Conservation (phyloP, 495 filamentous ascomycete genomes). For the Podospora australis region DNA sequence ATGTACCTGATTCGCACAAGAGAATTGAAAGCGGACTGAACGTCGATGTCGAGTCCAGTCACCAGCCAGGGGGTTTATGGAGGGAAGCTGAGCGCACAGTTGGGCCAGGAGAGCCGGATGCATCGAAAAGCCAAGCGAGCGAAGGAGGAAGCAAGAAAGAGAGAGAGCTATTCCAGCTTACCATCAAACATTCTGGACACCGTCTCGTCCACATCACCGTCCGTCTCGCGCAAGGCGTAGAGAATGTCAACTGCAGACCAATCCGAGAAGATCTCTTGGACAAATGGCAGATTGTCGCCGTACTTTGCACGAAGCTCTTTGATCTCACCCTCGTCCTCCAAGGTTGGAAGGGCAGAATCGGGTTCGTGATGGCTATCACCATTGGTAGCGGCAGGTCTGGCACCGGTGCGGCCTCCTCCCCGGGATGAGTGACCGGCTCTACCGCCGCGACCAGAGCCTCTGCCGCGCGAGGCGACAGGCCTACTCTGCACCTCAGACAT, state of each 20-base stretch:
- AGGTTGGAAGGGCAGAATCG: conserved; percentile 39
- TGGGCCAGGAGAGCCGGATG: neutral
- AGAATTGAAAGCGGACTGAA: too few species aligned
- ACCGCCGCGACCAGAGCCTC: conserved; percentile 47
- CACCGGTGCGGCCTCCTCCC: conserved; percentile 57
- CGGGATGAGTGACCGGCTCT: conserved; percentile 73
- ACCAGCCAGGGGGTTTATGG: too few species aligned
- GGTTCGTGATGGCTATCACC: conserved; percentile 53
- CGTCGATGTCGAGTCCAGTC: too few species aligned
- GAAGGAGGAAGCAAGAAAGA: conserved; percentile 5
- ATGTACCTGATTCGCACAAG: neutral
- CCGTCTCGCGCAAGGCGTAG: conserved; percentile 83
- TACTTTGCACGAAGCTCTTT: conserved; percentile 88
- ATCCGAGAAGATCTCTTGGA: conserved; percentile 86
- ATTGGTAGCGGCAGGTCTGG: conserved; percentile 37
- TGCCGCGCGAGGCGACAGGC: conserved; percentile 50
- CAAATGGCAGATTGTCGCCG: conserved; percentile 58
- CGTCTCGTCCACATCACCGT: conserved; percentile 77
- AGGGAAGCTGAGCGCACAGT: too few species aligned
- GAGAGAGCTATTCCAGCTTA: conserved; percentile 34
- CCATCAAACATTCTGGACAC: conserved; percentile 89
- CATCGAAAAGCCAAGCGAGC: conserved; percentile 2
- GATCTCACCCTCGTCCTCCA: conserved; percentile 85
- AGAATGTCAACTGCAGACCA: conserved; percentile 91
- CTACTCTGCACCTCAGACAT: conserved; percentile 95